A percentile compares a stretch with the other conserved stretches of the same genome.
Evolutionary conservation across 805 yeast species (phyloP).

Genomic region (Lipomyces japonicus): DNA sequence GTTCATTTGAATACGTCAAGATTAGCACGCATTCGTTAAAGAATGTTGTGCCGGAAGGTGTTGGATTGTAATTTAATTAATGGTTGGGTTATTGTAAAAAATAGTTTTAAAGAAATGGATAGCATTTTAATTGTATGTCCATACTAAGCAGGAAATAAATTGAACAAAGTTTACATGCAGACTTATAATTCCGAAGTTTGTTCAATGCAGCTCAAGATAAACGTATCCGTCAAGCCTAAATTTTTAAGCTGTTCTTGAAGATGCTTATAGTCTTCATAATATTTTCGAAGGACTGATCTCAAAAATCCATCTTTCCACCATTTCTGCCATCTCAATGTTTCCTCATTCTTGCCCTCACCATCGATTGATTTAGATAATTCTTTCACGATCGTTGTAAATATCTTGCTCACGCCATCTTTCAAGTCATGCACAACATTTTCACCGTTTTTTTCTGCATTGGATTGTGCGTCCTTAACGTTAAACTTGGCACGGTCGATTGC

Average conservation of each 20-base stretch:
- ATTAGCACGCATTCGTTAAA: conserved; percentile 51
- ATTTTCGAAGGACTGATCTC: conserved; percentile 21
- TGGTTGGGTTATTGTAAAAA: too few relatives aligned
- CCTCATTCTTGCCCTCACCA: conserved; percentile 11
- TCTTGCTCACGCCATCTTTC: conserved; percentile 4
- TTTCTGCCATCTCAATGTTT: conserved; percentile 17
- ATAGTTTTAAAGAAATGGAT: too few relatives aligned
- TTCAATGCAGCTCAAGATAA: conserved; percentile 17
- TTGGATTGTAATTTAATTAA: too few relatives aligned
- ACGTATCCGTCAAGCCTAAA: conserved; percentile 22
- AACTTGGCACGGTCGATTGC: conserved; percentile 25
- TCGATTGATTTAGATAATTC: conserved; percentile 17
- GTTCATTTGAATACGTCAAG: conserved; percentile 73
- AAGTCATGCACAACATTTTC: neutral
- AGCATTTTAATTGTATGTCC: too few relatives aligned
- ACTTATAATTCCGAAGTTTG: conserved; percentile 19
- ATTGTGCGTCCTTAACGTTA: conserved; percentile 27
- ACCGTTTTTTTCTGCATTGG: conserved; percentile 41
- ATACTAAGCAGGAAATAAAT: too few relatives aligned
- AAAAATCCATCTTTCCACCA: conserved; percentile 29
- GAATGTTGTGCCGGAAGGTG: too few relatives aligned
- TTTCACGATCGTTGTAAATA: conserved; percentile 18
- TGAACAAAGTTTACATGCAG: neutral
- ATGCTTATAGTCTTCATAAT: conserved; percentile 20
- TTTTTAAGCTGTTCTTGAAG: conserved; percentile 18